Evolutionary conservation across 177 flowering plant genomes (phyloP).

Genomic region (Vitis hybrid): DNA sequence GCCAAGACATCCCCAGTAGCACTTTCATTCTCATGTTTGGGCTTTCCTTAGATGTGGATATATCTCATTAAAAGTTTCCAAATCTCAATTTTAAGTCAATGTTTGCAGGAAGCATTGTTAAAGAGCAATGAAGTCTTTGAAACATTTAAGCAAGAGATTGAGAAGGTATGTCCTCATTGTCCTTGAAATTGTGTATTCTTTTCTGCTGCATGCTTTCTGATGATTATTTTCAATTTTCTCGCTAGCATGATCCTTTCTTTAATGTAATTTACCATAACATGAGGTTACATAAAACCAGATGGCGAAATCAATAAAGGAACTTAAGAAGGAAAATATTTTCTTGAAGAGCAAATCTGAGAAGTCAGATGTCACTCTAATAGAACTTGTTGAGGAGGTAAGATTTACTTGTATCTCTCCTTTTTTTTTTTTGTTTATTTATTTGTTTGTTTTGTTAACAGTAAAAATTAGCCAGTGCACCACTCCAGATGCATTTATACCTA

Average conservation of each 20-base stretch:
- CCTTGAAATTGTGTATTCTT: neutral
- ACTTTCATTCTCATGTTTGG: neutral
- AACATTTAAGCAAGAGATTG: constrained; percentile 92
- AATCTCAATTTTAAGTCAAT: neutral
- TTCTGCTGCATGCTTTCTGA: neutral
- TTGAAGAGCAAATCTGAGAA: constrained; percentile 86
- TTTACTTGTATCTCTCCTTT: neutral
- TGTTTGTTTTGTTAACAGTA: neutral
- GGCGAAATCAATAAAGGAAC: constrained; percentile 87
- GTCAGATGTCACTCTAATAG: constrained; percentile 77
- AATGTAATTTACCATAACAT: neutral
- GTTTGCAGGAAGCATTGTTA: constrained; percentile 78
- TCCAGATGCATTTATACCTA: no score
- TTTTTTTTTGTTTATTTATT: neutral
- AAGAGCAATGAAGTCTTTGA: constrained; percentile 95
- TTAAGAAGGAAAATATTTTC: constrained; percentile 85
- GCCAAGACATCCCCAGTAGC: neutral
- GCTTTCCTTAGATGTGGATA: neutral
- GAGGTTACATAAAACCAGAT: constrained; percentile 39
- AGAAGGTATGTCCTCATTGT: constrained; percentile 55
- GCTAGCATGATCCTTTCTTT: neutral
- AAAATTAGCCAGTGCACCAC: neutral
- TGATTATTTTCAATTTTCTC: neutral
- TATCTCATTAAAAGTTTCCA: neutral
- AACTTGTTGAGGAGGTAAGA: constrained; percentile 86